Evolutionary conservation across 768 basidiomycete species (phyloP), one percentile per base, ranked within the genome.

Genomic region (Chlorophyllum brunneum): DNA sequence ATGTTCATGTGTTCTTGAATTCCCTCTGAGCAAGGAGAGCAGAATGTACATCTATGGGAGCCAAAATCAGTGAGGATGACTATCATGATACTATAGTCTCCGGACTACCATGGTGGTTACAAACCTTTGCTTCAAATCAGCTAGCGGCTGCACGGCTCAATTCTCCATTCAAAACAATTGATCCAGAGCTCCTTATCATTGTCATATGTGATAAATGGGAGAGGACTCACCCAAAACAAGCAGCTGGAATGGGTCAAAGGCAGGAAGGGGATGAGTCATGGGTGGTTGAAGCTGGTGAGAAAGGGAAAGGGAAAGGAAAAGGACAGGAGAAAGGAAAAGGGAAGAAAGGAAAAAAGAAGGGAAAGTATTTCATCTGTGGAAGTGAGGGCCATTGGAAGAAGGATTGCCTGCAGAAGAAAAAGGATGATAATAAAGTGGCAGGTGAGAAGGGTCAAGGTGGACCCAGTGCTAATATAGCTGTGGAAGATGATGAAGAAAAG

Each of bases 1-100:
- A 65, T 54, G 59, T 66, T 26, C 54, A 55, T 13, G 48, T 60
- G 20, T 67, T 66, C 56, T 52, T 69, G 5, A 56, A 63, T 7
- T 34, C 41, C 6, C 56, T 70, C 4, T 37, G 51, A 8, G 44
- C 48, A 0, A 59, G 62, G 43, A 27, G 50, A 5, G 61, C 65
- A 42, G 51, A 64, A 33, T 54, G 65, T 9, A 54, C 58, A 1
- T 31, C 59, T 40, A 57, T 61, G 11, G 67, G 66, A 29, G 67
- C 69, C 16, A 36, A 56, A 8, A 63, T 67, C 40, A 59, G 54
- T 26, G 60, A 63, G 1, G 57, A 61, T 34, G 33, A 42, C 15
- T 42, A 42, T 13, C 23, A 2, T 22, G 24, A 10, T n/a, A 23
- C 40, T 11, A 42, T 26, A 34, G n/a, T 34, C 33, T 13, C n/a